A percentile compares a stretch with the other conserved stretches of the same genome.
Conservation (phyloP, 495 filamentous ascomycete genomes). For the Elaphomyces granulatus region DNA sequence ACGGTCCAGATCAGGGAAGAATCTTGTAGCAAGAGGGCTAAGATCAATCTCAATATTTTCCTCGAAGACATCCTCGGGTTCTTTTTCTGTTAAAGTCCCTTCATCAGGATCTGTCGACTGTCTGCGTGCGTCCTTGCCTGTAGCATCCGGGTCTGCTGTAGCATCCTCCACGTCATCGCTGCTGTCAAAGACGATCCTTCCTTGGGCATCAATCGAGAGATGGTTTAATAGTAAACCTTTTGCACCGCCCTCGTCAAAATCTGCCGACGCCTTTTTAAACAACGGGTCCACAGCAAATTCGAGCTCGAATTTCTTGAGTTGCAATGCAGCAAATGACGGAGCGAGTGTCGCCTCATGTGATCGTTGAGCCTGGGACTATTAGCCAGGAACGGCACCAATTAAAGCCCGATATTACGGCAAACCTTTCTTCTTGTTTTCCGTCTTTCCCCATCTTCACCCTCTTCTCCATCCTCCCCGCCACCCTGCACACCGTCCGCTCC, state of each 20-base stretch:
- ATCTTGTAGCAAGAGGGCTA: constrained; percentile 51
- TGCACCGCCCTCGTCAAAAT: constrained; percentile 96
- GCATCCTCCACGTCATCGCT: constrained; percentile 72
- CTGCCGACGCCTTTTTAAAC: constrained; percentile 96
- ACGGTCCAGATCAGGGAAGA: constrained; percentile 69
- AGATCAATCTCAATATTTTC: constrained; percentile 66
- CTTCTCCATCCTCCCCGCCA: constrained; percentile 65
- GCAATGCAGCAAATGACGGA: constrained; percentile 70
- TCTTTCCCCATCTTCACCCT: constrained; percentile 64
- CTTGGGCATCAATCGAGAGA: constrained; percentile 77
- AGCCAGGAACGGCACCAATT: constrained; percentile 1
- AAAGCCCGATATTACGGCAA: constrained; percentile 2
- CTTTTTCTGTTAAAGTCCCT: constrained; percentile 15
- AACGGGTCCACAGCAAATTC: constrained; percentile 95
- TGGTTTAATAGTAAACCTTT: constrained; percentile 94
- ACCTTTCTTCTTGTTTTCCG: constrained; percentile 65
- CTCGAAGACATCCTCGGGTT: constrained; percentile 30
- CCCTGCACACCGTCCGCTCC: constrained; percentile 48
- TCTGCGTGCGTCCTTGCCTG: constrained; percentile 16
- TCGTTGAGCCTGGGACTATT: constrained; percentile 39
- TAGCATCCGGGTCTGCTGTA: constrained; percentile 37
- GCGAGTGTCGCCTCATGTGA: constrained; percentile 88
- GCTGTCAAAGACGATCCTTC: constrained; percentile 94
- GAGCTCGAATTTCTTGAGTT: constrained; percentile 93
- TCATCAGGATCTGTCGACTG: constrained; percentile 23